Evolutionary conservation across 108 stramenopile species (phyloP).

Genomic region (Cyclotella cryptica): DNA sequence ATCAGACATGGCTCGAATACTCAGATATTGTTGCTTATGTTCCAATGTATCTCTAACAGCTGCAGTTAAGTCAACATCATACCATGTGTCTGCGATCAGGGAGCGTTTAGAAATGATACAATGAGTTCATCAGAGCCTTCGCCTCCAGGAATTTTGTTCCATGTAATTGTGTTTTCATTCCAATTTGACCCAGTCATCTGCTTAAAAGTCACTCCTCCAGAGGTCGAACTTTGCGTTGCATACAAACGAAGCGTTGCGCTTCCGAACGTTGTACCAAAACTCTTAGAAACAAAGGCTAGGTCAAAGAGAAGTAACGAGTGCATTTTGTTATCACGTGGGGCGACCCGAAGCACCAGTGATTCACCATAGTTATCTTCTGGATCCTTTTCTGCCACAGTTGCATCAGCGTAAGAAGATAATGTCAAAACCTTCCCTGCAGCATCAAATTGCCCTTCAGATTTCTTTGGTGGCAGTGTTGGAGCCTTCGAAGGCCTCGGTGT

Average conservation of each 20-base stretch:
- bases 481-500: conserved; percentile 9
- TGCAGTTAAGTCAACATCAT: conserved; percentile 43
- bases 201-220: conserved; percentile 39
- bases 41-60: conserved; percentile 45
- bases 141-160: conserved; percentile 44
- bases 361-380: conserved; percentile 38
- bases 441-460: conserved; percentile 24
- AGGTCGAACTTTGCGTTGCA: conserved; percentile 21
- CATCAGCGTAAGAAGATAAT: conserved; percentile 31
- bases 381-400: conserved; percentile 29
- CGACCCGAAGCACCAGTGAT: conserved; percentile 18
- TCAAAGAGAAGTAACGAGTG: conserved; percentile 50
- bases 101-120: conserved; percentile 32
- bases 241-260: conserved; percentile 38
- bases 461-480: conserved; percentile 8
- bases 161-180: conserved; percentile 34
- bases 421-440: conserved; percentile 31
- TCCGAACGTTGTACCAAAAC: conserved; percentile 19
- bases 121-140: conserved; percentile 41
- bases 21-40: conserved; percentile 24
- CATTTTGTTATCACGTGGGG: conserved; percentile 27
- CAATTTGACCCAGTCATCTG: conserved; percentile 43
- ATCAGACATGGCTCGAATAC: conserved; percentile 40
- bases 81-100: conserved; percentile 37
- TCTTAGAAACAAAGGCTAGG: conserved; percentile 27